These are phyloP conservation scores for Mycena belliarum DNA, from an alignment of 768 basidiomycete species.

Conservation along the genomic window DNA sequence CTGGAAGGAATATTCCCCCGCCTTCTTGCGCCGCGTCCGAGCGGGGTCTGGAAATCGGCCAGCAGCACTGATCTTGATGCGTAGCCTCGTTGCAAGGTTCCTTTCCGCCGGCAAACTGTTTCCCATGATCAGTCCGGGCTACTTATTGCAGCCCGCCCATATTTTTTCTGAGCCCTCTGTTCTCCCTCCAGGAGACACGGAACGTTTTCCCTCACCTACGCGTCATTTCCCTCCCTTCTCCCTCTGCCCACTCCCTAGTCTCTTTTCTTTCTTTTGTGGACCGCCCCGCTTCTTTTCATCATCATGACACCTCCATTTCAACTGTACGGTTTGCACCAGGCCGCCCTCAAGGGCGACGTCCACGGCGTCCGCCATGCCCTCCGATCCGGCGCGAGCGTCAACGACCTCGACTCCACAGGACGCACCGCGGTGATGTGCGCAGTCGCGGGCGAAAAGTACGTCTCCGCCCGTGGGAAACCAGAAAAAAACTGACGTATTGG, in stretches of 20 bases:
- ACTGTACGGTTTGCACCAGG: slow-evolving; percentile 49
- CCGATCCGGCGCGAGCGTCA: slow-evolving; percentile 64
- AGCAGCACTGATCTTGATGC: slow-evolving; percentile 12
- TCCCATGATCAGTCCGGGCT: slow-evolving; percentile 14
- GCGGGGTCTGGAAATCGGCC: background rate
- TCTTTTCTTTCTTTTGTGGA: slow-evolving; percentile 3
- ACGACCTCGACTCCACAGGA: slow-evolving; percentile 60
- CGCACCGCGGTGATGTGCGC: slow-evolving; percentile 68
- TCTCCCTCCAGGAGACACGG: slow-evolving; percentile 16
- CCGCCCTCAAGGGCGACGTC: slow-evolving; percentile 58
- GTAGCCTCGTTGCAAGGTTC: slow-evolving; percentile 26
- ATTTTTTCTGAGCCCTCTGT: slow-evolving; percentile 16
- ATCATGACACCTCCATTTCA: slow-evolving; percentile 31
- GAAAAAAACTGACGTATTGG: background rate
- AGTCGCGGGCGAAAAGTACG: slow-evolving; percentile 72
- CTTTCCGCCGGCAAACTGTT: slow-evolving; percentile 10
- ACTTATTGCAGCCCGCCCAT: slow-evolving; percentile 18
- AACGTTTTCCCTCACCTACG: slow-evolving; percentile 19
- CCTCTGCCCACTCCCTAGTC: slow-evolving; percentile 11
- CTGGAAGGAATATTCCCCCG: slow-evolving; percentile 21
- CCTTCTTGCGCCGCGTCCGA: slow-evolving; percentile 4
- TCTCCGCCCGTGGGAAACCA: slow-evolving; percentile 16
- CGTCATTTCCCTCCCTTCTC: slow-evolving; percentile 20
- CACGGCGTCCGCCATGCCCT: slow-evolving; percentile 55
- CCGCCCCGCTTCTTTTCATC: slow-evolving; percentile 18